A percentile compares a stretch with the other conserved stretches of the same genome.
Evolutionary conservation across 2,329 filamentous ascomycete species (phyloP).

Genomic region (Aspergillus awamori): DNA sequence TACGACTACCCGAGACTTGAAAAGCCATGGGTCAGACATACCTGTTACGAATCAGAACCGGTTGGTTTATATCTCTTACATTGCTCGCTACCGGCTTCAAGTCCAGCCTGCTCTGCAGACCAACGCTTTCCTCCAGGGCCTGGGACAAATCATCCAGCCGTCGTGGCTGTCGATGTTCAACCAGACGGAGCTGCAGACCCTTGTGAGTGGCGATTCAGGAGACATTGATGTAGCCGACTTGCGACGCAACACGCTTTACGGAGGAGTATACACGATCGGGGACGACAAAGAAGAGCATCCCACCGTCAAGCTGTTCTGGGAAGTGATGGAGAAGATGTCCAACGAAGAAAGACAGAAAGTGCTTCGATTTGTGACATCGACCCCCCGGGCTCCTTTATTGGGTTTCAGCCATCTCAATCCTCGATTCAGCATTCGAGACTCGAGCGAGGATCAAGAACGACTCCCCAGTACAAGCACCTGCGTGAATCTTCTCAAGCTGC

Average conservation of each 20-base stretch:
- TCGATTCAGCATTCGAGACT: conserved; percentile 85
- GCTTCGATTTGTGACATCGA: conserved; percentile 93
- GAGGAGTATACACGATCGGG: conserved; percentile 86
- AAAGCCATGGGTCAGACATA: conserved; percentile 73
- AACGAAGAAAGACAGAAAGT: conserved; percentile 82
- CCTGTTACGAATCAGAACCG: conserved; percentile 89
- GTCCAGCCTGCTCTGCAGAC: conserved; percentile 81
- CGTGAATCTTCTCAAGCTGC: conserved; percentile 91
- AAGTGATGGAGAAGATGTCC: conserved; percentile 74
- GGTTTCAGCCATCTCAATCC: conserved; percentile 87
- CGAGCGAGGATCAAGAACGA: conserved; percentile 72
- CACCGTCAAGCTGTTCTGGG: conserved; percentile 86
- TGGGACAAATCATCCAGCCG: conserved; percentile 85
- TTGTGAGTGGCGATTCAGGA: conserved; percentile 84
- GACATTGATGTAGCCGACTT: conserved; percentile 88
- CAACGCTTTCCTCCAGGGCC: conserved; percentile 80
- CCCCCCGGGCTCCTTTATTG: conserved; percentile 83
- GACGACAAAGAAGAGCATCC: conserved; percentile 85
- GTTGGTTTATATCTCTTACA: conserved; percentile 89
- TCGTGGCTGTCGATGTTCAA: conserved; percentile 99
- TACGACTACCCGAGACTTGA: conserved; percentile 73
- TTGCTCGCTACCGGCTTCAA: conserved; percentile 83
- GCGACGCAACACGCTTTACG: conserved; percentile 80
- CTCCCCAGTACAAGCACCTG: conserved; percentile 94
- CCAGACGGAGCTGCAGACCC: conserved; percentile 87